phyloP scores from a whole-genome alignment of 78 protist genomes.

The Capsaspora owczarzaki region DNA sequence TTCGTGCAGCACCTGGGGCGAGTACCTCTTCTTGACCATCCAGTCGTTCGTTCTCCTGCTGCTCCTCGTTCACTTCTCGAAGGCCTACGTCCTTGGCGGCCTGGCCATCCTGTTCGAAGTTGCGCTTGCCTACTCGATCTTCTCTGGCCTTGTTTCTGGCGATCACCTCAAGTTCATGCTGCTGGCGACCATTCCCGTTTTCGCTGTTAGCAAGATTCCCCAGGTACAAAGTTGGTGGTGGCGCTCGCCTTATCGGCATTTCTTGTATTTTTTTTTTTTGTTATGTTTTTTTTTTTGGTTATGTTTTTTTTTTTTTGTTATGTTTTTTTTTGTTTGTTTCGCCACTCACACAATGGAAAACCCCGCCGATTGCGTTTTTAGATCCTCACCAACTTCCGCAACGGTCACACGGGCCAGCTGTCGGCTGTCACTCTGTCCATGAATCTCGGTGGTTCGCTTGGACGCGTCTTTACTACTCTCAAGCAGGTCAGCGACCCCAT shows the following conservation, averaged over 20 bases:
- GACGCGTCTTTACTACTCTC: slow-evolving; percentile 72
- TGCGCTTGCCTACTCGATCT: neutral
- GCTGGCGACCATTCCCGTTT: neutral
- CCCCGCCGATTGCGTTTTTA: slow-evolving; percentile 29
- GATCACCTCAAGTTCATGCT: neutral
- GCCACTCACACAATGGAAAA: too few relatives aligned
- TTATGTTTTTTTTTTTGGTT: neutral
- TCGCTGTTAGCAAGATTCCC: neutral
- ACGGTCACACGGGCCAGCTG: slow-evolving; percentile 57
- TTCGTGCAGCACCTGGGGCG: slow-evolving; percentile 35
- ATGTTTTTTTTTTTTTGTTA: slow-evolving; percentile 8
- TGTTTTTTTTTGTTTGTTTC: neutral
- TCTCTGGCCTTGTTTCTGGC: neutral
- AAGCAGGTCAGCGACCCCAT: slow-evolving; percentile 46
- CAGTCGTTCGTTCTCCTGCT: slow-evolving; percentile 38
- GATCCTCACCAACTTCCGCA: slow-evolving; percentile 28
- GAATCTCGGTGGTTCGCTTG: slow-evolving; percentile 60
- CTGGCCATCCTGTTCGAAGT: neutral
- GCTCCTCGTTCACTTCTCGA: slow-evolving; percentile 25
- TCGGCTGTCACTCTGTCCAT: slow-evolving; percentile 53
- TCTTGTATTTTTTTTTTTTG: neutral
- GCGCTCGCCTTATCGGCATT: neutral
- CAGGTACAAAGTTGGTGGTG: slow-evolving; percentile 7
- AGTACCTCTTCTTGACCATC: slow-evolving; percentile 31
- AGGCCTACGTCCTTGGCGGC: slow-evolving; percentile 5